Base-by-base conservation (phyloP, 768 basidiomycete genomes). In the Xerocomellus chrysenteron region DNA sequence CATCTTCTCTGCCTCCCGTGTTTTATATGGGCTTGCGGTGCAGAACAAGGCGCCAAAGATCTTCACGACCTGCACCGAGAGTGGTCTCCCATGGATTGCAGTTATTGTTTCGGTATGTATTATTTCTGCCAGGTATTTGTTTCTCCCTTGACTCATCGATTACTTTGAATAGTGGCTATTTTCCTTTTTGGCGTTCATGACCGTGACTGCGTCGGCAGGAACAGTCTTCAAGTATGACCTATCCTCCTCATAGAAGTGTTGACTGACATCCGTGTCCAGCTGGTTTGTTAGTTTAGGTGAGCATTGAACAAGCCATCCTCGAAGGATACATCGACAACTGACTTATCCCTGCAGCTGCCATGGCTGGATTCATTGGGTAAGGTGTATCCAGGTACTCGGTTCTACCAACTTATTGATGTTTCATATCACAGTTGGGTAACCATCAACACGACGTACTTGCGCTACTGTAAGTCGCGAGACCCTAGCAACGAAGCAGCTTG, bases 381-480 rank as follows among this genome's bases (percentile, higher is more conserved):
- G 17, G 36, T 52, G 10, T 44, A 41, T 58, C 43, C 30, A n/a
- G 37, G 46, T 16, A 24, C 5, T 47, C 73, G 53, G 14, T 73
- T 84, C 82, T 63, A 19, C n/a, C 16, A 6, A n/a, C 21, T 33
- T 78, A 82, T 43, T 90, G 87, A 50, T 72, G 84, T 75, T 41
- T 44, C 14, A 14, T 28, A 75, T 77, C 50, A 80, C 74, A 75
- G 80, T 46, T 90, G 88, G 88, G 76, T 78, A 57, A 68, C 80
- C 36, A 84, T 89, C 69, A 87, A 87, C 68, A 54, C 88, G 30
- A 89, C 89, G 16, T 93, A 87, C 73, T 65, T 89, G 52, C 82
- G 74, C 71, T 92, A 87, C 77, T 81, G 86, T 84, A 59, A 60
- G 85, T 76, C 14, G 0, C 17, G 0, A 21, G 45, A 30, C 46